Evolutionary conservation across 768 basidiomycete species (phyloP).

Genomic region (Lyophyllum semitale): DNA sequence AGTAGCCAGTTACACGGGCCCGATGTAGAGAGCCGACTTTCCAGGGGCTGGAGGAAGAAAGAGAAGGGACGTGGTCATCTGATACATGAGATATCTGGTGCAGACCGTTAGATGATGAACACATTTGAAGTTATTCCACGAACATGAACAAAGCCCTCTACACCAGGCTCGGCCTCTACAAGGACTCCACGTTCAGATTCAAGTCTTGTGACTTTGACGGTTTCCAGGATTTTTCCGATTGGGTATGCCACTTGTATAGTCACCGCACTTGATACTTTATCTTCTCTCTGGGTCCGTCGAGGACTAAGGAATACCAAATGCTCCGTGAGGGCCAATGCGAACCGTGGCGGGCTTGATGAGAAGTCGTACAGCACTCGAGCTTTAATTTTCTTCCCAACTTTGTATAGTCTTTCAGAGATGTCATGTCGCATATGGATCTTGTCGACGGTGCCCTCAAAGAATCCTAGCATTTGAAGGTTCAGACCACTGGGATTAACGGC

Average conservation of each 20-base stretch:
- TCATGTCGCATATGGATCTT: conserved; percentile 68
- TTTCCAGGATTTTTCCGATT: conserved; percentile 71
- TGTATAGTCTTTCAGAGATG: conserved; percentile 44
- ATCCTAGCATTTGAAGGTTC: conserved; percentile 87
- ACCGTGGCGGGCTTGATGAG: conserved; percentile 73
- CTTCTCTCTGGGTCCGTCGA: conserved; percentile 32
- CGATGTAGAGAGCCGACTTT: conserved; percentile 76
- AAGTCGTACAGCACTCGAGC: conserved; percentile 85
- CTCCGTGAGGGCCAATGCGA: conserved; percentile 75
- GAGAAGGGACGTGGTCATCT: conserved; percentile 85
- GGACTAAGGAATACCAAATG: conserved; percentile 65
- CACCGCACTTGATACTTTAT: conserved; percentile 20
- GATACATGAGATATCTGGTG: conserved; percentile 89
- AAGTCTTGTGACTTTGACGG: conserved; percentile 71
- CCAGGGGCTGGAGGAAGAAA: conserved; percentile 81
- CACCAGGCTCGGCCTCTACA: conserved; percentile 60
- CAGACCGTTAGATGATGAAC: conserved; percentile 6
- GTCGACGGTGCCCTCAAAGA: conserved; percentile 90
- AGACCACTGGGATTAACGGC: conserved; percentile 72
- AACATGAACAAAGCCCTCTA: conserved; percentile 89
- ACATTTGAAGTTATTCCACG: conserved; percentile 27
- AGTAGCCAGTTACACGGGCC: conserved; percentile 86
- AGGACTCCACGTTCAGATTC: conserved; percentile 84
- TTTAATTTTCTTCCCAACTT: conserved; percentile 76
- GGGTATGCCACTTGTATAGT: conserved; percentile 62